A percentile compares a stretch with the other conserved stretches of the same genome.
phyloP scores from a whole-genome alignment of 2,329 filamentous ascomycete genomes.

The Hypoxylon sp. region DNA sequence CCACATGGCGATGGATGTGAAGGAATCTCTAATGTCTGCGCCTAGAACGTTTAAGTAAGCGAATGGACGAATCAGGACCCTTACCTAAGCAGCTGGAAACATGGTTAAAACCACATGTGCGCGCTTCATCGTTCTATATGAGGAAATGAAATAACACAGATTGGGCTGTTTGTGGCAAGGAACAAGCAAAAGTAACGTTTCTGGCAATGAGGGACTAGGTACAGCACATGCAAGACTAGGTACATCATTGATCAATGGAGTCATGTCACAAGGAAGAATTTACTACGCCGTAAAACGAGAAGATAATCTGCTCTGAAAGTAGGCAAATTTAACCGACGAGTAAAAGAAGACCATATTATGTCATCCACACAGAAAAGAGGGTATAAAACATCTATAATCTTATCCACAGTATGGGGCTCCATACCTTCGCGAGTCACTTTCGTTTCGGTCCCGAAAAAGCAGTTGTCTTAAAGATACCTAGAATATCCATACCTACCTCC shows the following conservation, averaged over 20 bases:
- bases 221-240: background rate
- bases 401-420: background rate
- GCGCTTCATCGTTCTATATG: background rate
- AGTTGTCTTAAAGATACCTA: background rate
- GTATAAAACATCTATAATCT: background rate
- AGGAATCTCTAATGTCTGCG: background rate
- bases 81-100: background rate
- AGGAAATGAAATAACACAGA: background rate
- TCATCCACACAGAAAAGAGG: background rate
- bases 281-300: background rate
- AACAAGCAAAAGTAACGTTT: background rate
- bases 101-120: background rate
- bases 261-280: background rate
- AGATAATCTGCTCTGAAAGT: background rate
- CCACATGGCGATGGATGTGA: too few species aligned
- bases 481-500: background rate
- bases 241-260: background rate
- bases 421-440: background rate
- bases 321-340: background rate
- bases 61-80: background rate
- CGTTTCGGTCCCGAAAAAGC: background rate
- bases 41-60: background rate
- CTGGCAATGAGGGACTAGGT: background rate
- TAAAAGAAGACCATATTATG: background rate
- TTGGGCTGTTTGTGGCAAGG: background rate